phyloP scores from a whole-genome alignment of 2,329 filamentous ascomycete species.

The Rutstroemia sp. region DNA sequence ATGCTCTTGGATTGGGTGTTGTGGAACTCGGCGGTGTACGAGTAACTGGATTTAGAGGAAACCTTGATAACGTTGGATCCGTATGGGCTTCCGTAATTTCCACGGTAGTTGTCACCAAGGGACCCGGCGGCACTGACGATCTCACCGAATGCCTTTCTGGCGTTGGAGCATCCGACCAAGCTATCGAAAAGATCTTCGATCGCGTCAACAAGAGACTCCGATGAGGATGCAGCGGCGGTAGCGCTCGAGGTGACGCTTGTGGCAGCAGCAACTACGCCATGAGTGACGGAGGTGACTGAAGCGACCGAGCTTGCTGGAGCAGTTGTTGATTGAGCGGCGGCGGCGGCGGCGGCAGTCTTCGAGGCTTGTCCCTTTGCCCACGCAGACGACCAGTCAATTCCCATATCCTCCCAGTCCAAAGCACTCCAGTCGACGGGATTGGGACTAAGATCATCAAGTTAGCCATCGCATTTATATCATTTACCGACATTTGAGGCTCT shows the following conservation, averaged over 20 bases:
- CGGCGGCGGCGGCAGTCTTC: constrained; percentile 1
- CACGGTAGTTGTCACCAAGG: constrained; percentile 13
- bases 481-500: constrained; percentile 1
- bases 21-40: constrained; percentile 23
- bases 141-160: constrained; percentile 15
- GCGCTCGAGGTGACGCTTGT: neutral
- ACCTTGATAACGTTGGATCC: constrained; percentile 28
- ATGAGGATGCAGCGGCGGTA: constrained; percentile 1
- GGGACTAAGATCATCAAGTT: neutral
- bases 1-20: constrained; percentile 20
- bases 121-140: constrained; percentile 1
- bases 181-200: constrained; percentile 10
- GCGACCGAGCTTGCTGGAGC: neutral
- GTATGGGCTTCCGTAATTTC: constrained; percentile 25
- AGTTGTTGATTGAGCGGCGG: neutral
- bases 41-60: constrained; percentile 12
- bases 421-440: constrained; percentile 17
- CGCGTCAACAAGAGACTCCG: neutral
- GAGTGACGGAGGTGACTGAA: constrained; percentile 1
- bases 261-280: constrained; percentile 1
- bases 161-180: constrained; percentile 22
- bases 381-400: constrained; percentile 24
- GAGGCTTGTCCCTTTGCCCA: constrained; percentile 17
- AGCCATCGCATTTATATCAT: constrained; percentile 4
- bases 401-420: constrained; percentile 24